A percentile compares a stretch with the other conserved stretches of the same genome.
Evolutionary conservation across 2,329 filamentous ascomycete genomes (phyloP).

Genomic region (Leptographium procerum): DNA sequence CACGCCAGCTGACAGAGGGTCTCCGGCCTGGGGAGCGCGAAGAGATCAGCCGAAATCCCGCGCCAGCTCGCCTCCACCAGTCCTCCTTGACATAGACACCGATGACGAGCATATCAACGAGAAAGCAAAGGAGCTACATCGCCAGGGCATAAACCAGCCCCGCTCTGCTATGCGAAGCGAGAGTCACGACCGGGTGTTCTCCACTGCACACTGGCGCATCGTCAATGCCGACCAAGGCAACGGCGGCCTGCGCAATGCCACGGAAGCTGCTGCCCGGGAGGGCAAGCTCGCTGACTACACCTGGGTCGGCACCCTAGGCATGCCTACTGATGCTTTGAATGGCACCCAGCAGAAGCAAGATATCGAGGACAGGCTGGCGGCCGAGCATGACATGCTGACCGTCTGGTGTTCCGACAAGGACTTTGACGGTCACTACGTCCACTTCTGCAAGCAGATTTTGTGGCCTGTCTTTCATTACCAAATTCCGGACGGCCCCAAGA

Average conservation of each 20-base stretch:
- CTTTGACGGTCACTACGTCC: constrained; percentile 86
- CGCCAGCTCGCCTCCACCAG: constrained; percentile 61
- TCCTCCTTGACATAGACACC: constrained; percentile 60
- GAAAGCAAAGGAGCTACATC: constrained; percentile 46
- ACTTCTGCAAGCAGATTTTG: constrained; percentile 95
- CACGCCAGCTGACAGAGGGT: constrained; percentile 62
- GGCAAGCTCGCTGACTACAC: constrained; percentile 62
- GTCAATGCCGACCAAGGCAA: constrained; percentile 85
- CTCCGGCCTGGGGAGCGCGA: constrained; percentile 64
- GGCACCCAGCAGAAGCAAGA: constrained; percentile 65
- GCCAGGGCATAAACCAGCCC: constrained; percentile 47
- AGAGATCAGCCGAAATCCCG: constrained; percentile 70
- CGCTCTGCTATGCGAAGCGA: constrained; percentile 40
- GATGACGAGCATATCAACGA: constrained; percentile 42
- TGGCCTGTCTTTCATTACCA: constrained; percentile 99
- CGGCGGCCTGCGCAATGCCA: constrained; percentile 79
- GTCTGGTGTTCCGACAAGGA: constrained; percentile 86
- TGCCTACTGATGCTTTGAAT: constrained; percentile 79
- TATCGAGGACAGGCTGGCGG: constrained; percentile 70
- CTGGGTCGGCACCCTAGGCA: constrained; percentile 89
- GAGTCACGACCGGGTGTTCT: constrained; percentile 59
- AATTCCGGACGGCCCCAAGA: constrained; percentile 94
- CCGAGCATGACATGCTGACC: constrained; percentile 69
- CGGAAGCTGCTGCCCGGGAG: constrained; percentile 62
- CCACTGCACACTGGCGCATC: constrained; percentile 70